A percentile compares a stretch with the other conserved stretches of the same genome.
phyloP scores from a whole-genome alignment of 176 grass and related monocot genomes.

The Oryza punctata region DNA sequence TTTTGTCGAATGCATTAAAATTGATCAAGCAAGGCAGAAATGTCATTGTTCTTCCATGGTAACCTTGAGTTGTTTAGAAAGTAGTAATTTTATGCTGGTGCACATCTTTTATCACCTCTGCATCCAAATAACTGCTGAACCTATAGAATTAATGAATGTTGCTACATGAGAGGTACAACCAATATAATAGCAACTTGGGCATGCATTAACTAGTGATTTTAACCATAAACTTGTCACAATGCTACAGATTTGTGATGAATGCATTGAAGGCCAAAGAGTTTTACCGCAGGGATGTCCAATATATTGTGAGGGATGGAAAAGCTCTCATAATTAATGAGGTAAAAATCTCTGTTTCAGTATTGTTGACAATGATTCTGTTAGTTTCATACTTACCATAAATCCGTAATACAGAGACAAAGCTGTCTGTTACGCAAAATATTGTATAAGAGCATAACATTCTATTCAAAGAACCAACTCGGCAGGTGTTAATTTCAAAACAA shows the following conservation, averaged over 20 bases:
- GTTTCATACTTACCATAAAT: background rate
- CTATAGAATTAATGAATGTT: slow-evolving; percentile 5
- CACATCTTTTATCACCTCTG: background rate
- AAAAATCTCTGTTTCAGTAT: slow-evolving; percentile 7
- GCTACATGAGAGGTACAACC: background rate
- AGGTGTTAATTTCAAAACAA: background rate
- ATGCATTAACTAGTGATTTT: background rate
- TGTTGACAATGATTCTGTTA: slow-evolving; percentile 1
- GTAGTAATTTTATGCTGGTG: slow-evolving; percentile 6
- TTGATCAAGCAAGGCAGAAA: background rate
- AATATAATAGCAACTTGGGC: slow-evolving; percentile 21
- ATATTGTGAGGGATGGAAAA: slow-evolving; percentile 90
- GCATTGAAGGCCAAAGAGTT: slow-evolving; percentile 96
- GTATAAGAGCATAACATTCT: background rate
- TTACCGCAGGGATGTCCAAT: slow-evolving; percentile 89
- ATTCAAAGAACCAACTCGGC: slow-evolving; percentile 10
- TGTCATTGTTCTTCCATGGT: background rate
- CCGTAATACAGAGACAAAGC: background rate
- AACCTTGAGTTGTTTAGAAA: slow-evolving; percentile 16
- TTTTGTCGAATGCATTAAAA: slow-evolving; percentile 7
- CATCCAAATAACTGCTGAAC: slow-evolving; percentile 15
- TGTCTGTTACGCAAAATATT: background rate
- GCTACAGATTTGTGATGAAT: slow-evolving; percentile 84
- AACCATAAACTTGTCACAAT: slow-evolving; percentile 34
- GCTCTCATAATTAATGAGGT: slow-evolving; percentile 97